Conservation (phyloP, 495 filamentous ascomycete species). For the Amniculicola lignicola region DNA sequence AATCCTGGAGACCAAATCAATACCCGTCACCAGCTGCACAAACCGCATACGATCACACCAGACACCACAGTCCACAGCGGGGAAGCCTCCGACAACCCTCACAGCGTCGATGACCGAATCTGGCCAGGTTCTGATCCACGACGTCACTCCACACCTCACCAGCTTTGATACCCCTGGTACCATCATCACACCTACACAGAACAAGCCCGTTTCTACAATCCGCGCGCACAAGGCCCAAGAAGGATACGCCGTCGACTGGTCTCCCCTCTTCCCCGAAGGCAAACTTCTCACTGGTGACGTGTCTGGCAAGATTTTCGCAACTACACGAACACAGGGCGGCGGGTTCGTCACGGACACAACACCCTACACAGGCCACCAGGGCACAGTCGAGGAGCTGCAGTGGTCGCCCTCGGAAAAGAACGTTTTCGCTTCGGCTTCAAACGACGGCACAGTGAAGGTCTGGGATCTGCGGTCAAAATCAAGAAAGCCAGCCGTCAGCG, state of each 20-base stretch:
- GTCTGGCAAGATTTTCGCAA: constrained; percentile 81
- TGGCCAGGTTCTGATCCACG: constrained; percentile 83
- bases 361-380: constrained; percentile 76
- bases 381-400: constrained; percentile 89
- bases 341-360: constrained; percentile 79
- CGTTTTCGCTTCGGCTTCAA: constrained; percentile 89
- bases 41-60: constrained; percentile 89
- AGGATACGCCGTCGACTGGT: constrained; percentile 96
- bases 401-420: constrained; percentile 90
- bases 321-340: constrained; percentile 78
- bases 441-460: constrained; percentile 89
- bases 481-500: constrained; percentile 76
- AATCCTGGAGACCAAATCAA: constrained; percentile 87
- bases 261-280: constrained; percentile 67
- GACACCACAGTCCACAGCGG: constrained; percentile 63
- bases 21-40: constrained; percentile 78
- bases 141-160: constrained; percentile 79
- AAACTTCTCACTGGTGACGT: constrained; percentile 92
- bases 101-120: constrained; percentile 91
- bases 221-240: constrained; percentile 81
- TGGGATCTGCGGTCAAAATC: constrained; percentile 93
- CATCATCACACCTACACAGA: constrained; percentile 71
- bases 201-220: constrained; percentile 80
- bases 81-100: constrained; percentile 69
- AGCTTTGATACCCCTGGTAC: constrained; percentile 88